These are phyloP conservation scores for Yamadazyma sp. DNA, from an alignment of 805 yeast species.

Conservation along the genomic window DNA sequence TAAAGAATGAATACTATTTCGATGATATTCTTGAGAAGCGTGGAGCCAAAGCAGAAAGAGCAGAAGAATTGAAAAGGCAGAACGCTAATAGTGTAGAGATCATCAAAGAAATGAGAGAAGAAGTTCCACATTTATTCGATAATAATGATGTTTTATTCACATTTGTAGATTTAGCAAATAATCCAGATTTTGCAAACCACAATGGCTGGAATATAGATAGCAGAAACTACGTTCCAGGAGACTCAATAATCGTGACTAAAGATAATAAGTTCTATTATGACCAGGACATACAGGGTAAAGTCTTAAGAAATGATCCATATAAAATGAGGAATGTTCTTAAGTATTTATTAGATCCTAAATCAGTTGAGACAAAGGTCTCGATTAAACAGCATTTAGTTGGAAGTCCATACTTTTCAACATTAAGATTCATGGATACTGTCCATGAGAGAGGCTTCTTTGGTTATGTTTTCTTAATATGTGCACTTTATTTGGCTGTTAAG, in stretches of 20 bases:
- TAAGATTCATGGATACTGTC: conserved; percentile 42
- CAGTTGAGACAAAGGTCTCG: conserved; percentile 7
- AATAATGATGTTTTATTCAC: conserved; percentile 42
- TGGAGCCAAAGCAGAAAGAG: conserved; percentile 40
- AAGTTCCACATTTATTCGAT: conserved; percentile 47
- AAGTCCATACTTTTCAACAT: conserved; percentile 39
- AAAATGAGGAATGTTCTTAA: conserved; percentile 33
- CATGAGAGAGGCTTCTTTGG: conserved; percentile 46
- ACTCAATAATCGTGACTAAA: conserved; percentile 50
- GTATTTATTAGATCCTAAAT: conserved; percentile 34
- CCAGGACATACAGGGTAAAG: conserved; percentile 33
- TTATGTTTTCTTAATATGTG: conserved; percentile 20
- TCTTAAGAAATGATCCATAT: conserved; percentile 32
- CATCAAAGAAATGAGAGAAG: conserved; percentile 45
- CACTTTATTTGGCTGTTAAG: neutral
- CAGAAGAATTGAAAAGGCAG: conserved; percentile 36
- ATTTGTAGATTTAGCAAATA: conserved; percentile 48
- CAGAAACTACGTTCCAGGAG: conserved; percentile 46
- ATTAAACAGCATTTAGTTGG: conserved; percentile 31
- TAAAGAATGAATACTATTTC: conserved; percentile 40
- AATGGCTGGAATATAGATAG: conserved; percentile 38
- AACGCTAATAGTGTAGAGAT: conserved; percentile 43
- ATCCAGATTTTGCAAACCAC: conserved; percentile 23
- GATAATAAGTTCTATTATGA: conserved; percentile 36
- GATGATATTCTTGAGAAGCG: conserved; percentile 25